A percentile compares a stretch with the other conserved stretches of the same genome.
These are phyloP conservation scores for Amniculicola lignicola DNA, from an alignment of 495 filamentous ascomycete genomes.

Conservation along the genomic window DNA sequence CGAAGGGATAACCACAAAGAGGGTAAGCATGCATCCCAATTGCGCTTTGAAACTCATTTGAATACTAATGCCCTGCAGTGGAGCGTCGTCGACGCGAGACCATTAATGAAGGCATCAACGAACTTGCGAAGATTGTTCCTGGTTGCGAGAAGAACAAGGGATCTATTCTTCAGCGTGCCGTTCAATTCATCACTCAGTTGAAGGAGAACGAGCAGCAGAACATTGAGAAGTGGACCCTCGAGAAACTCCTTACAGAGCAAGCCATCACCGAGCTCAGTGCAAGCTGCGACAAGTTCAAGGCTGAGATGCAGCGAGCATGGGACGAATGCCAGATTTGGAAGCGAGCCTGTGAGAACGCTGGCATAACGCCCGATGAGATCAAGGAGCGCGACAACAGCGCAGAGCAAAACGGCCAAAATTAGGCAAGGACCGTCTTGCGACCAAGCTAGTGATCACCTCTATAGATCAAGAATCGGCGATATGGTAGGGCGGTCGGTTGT, in stretches of 20 bases:
- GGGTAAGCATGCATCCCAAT: conserved; percentile 61
- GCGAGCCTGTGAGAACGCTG: conserved; percentile 71
- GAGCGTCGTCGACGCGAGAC: conserved; percentile 96
- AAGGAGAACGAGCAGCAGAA: conserved; percentile 92
- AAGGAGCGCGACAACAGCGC: conserved; percentile 32
- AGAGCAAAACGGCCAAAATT: conserved; percentile 28
- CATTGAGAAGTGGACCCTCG: conserved; percentile 94
- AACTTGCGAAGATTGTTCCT: conserved; percentile 94
- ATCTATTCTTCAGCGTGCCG: conserved; percentile 89
- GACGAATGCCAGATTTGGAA: conserved; percentile 83
- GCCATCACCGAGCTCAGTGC: conserved; percentile 86
- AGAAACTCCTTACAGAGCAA: conserved; percentile 91
- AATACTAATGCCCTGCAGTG: conserved; percentile 51
- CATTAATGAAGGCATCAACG: conserved; percentile 98
- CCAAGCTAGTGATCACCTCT: neutral
- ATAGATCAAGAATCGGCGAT: conserved; percentile 3
- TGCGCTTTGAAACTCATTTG: neutral
- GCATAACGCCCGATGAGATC: conserved; percentile 48
- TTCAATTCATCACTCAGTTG: conserved; percentile 88
- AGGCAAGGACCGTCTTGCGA: no score
- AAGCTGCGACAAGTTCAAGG: conserved; percentile 86
- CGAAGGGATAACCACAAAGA: conserved; percentile 99
- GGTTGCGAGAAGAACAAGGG: conserved; percentile 99
- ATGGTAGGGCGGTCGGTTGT: conserved; percentile 3
- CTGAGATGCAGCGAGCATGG: conserved; percentile 68